phyloP scores from a whole-genome alignment of 441 rosid genomes.

The Gossypium gossypioides region DNA sequence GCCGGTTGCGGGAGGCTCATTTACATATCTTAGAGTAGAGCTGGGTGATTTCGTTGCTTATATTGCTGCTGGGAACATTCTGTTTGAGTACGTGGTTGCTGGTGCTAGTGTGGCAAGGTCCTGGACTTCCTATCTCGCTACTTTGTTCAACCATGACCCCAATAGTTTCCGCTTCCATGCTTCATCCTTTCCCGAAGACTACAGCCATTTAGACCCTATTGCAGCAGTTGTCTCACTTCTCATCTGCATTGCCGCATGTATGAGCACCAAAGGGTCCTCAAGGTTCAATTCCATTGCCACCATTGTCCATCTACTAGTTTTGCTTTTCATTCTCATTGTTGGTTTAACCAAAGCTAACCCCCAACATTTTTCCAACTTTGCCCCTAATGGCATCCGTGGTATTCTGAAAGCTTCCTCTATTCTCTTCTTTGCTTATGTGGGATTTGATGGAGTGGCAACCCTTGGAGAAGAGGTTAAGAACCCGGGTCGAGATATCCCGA shows the following conservation, averaged over 20 bases:
- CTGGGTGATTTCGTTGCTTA: conserved; percentile 69
- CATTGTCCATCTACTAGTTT: conserved; percentile 32
- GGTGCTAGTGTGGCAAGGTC: conserved; percentile 69
- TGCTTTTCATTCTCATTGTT: conserved; percentile 40
- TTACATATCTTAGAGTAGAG: conserved; percentile 65
- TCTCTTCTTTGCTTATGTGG: conserved; percentile 64
- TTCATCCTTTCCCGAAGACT: conserved; percentile 26
- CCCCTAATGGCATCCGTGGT: conserved; percentile 54
- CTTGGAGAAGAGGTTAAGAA: conserved; percentile 69
- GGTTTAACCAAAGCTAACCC: conserved; percentile 43
- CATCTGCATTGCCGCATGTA: conserved; percentile 33
- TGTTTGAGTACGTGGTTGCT: conserved; percentile 51
- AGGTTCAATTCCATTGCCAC: conserved; percentile 46
- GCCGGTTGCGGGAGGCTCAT: conserved; percentile 70
- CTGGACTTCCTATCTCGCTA: conserved; percentile 71
- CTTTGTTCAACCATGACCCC: conserved; percentile 44
- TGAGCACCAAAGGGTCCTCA: conserved; percentile 55
- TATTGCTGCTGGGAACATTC: conserved; percentile 69
- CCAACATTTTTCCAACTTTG: conserved; percentile 26
- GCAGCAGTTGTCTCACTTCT: conserved; percentile 32
- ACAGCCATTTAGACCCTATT: conserved; percentile 51
- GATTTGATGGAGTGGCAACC: conserved; percentile 68
- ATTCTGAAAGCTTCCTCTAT: conserved; percentile 51
- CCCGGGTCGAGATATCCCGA: conserved; percentile 63
- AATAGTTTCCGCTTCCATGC: conserved; percentile 35